Evolutionary conservation across 208 protist species (phyloP).

Genomic region (Herpetomonas tarakana): DNA sequence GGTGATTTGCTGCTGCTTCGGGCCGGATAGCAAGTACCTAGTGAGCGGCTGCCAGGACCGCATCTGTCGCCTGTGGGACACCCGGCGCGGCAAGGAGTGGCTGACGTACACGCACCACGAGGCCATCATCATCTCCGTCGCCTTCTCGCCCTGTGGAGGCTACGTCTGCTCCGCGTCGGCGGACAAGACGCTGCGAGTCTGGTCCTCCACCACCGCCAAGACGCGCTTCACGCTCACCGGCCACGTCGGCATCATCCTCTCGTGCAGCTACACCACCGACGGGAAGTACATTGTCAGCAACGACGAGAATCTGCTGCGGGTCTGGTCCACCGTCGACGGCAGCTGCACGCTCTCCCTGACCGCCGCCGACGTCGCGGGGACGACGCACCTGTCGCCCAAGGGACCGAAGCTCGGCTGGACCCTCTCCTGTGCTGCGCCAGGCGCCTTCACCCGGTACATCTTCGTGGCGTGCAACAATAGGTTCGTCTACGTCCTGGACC

Average conservation of each 20-base stretch:
- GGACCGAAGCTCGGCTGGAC: conserved; percentile 69
- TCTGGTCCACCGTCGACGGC: conserved; percentile 69
- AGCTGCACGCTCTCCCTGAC: conserved; percentile 50
- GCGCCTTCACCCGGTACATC: conserved; percentile 65
- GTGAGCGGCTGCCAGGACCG: conserved; percentile 88
- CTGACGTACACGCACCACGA: conserved; percentile 67
- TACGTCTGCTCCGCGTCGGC: conserved; percentile 77
- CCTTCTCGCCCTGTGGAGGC: conserved; percentile 71
- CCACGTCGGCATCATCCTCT: conserved; percentile 78
- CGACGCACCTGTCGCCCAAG: conserved; percentile 21
- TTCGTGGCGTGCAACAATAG: conserved; percentile 81
- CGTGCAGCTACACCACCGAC: conserved; percentile 76
- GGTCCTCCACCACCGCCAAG: conserved; percentile 66
- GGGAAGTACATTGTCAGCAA: conserved; percentile 87
- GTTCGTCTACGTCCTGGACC: conserved; percentile 84
- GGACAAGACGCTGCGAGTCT: conserved; percentile 83
- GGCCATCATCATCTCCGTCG: conserved; percentile 83
- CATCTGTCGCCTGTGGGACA: conserved; percentile 85
- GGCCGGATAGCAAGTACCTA: conserved; percentile 77
- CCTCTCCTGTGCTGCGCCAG: conserved; percentile 66
- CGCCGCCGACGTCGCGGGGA: conserved; percentile 44
- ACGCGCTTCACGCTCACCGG: conserved; percentile 59
- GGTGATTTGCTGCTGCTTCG: conserved; percentile 89
- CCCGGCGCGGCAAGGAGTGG: conserved; percentile 53
- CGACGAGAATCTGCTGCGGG: conserved; percentile 71